Evolutionary conservation across 2,329 filamentous ascomycete species (phyloP).

Genomic region (Fusarium ambrosium): DNA sequence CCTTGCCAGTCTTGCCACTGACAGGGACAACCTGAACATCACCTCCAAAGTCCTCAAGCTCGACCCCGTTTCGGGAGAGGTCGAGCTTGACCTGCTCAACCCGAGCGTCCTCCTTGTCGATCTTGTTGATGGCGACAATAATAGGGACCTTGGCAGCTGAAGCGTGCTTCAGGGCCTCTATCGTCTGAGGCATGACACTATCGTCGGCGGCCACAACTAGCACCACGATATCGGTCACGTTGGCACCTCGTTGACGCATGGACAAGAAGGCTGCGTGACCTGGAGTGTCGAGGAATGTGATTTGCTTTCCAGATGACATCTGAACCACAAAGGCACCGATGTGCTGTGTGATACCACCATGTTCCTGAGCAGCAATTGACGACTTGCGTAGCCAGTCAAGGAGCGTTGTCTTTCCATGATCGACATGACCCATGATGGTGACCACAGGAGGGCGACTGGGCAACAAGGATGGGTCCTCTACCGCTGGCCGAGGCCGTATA

Average conservation of each 20-base stretch:
- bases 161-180: constrained; percentile 96
- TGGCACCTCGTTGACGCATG: constrained; percentile 95
- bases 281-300: constrained; percentile 97
- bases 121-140: constrained; percentile 97
- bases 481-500: constrained; percentile 76
- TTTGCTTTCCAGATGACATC: constrained; percentile 86
- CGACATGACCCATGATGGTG: constrained; percentile 99
- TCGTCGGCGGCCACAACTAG: constrained; percentile 97
- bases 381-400: constrained; percentile 94
- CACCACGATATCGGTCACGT: constrained; percentile 96
- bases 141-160: constrained; percentile 89
- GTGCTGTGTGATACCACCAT: constrained; percentile 97
- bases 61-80: constrained; percentile 83
- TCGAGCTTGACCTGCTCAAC: constrained; percentile 90
- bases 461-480: constrained; percentile 75
- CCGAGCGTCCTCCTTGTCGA: constrained; percentile 88
- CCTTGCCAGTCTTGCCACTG: constrained; percentile 92
- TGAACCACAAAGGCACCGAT: constrained; percentile 97
- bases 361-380: constrained; percentile 89
- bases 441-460: constrained; percentile 90
- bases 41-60: constrained; percentile 95
- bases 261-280: constrained; percentile 95
- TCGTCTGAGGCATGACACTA: constrained; percentile 95
- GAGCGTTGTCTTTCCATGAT: constrained; percentile 97
- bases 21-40: constrained; percentile 94